Evolutionary conservation across 2,329 filamentous ascomycete genomes (phyloP).

Genomic region (Graphilbum fragrans): DNA sequence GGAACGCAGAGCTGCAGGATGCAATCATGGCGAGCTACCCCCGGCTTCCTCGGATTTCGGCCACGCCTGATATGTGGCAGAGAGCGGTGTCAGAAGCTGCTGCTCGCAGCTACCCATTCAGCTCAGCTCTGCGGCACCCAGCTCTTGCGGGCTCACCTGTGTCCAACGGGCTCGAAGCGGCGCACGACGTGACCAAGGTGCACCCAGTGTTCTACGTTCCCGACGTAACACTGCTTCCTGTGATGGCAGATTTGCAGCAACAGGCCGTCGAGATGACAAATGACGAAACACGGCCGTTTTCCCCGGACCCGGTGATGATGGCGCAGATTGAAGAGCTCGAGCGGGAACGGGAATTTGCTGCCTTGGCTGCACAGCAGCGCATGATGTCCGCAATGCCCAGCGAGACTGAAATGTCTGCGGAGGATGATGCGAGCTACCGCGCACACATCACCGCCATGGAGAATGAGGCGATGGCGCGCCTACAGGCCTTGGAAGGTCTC

Average conservation of each 20-base stretch:
- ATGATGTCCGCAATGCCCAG: background rate
- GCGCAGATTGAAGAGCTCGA: conserved; percentile 20
- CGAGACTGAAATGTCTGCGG: background rate
- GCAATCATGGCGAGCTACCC: conserved; percentile 18
- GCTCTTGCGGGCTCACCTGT: conserved; percentile 17
- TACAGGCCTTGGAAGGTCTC: conserved; percentile 10
- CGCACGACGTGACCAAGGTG: conserved; percentile 15
- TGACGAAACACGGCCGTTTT: background rate
- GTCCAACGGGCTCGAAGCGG: conserved; percentile 9
- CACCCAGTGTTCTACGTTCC: conserved; percentile 22
- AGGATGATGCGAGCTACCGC: conserved; percentile 13
- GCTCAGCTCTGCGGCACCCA: conserved; percentile 19
- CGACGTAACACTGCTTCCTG: too few relatives aligned
- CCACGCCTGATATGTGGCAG: conserved; percentile 20
- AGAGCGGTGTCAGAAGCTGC: conserved; percentile 25
- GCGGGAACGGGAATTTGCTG: conserved; percentile 17
- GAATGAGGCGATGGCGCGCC: conserved; percentile 9
- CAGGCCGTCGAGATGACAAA: conserved; percentile 1
- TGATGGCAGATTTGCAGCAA: conserved; percentile 7
- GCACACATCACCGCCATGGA: conserved; percentile 16
- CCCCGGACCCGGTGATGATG: conserved; percentile 10
- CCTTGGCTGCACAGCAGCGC: conserved; percentile 11
- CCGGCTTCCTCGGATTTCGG: conserved; percentile 10
- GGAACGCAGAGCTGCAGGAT: conserved; percentile 21
- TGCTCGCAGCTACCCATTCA: conserved; percentile 17